Evolutionary conservation across 2,329 filamentous ascomycete species (phyloP), one percentile per base, ranked within the genome.

Genomic region (Colletotrichum sp.): DNA sequence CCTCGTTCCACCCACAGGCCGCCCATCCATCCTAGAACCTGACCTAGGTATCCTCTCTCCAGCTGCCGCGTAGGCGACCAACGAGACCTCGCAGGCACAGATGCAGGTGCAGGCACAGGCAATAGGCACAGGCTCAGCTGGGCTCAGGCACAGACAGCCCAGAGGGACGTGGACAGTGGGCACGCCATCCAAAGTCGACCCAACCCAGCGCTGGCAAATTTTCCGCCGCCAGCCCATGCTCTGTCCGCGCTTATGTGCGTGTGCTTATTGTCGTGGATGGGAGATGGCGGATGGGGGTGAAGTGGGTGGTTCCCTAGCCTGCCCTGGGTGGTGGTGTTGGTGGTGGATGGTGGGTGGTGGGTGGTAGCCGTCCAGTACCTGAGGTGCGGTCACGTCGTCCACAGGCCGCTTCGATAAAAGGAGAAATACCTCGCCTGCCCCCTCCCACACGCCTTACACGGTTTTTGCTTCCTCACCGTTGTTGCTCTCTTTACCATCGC

Each of bases 361-460:
- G 32, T 52, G 43, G 43, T 52, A 52, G 43, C 43, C 43, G 43
- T 52, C 43, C 43, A 52, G 43, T 52, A 52, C 43, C 43, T 52
- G n/a, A n/a, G 3, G 60, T 63, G n/a, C 43, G 3, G 60, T 63
- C 28, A 18, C 30, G 30, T 63, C 60, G 60, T 63, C 60, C 60
- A 63, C 34, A n/a, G 59, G 72, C 48, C 52, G 60, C 57, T n/a
- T 68, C 34, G 30, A 43, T 39, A 71, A 75, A 76, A 76, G 55
- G 72, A 76, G 74, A 71, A 76, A 76, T 76, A 71, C 74, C 74
- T 71, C 72, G 74, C 67, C 74, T 48, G 36, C 61, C 72, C 74
- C 66, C 66, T 61, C 64, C 61, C 74, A 39, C 60, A 36, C 64
- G 43, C 16, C 48, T 57, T 13, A 24, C 39, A 12, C 59, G 63